Evolutionary conservation across 2,329 filamentous ascomycete species (phyloP), one percentile per base, ranked within the genome.

Genomic region (Westerdykella ornata): DNA sequence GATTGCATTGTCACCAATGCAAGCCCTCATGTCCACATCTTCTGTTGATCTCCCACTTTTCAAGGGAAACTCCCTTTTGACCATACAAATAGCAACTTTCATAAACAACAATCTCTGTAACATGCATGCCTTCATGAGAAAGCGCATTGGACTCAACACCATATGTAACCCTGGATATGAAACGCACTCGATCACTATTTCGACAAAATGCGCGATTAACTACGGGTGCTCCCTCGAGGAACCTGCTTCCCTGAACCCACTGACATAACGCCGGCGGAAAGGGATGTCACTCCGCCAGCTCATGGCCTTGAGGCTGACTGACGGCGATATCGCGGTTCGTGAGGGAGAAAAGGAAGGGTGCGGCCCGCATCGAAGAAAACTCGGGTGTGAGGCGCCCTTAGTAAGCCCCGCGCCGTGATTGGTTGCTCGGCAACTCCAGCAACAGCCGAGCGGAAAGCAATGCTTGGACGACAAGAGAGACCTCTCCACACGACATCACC

Each of bases 141-240:
- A n/a, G n/a, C n/a, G n/a, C 30, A 5, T 4, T 32, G 30, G 4
- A n/a, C 30, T 15, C 16, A 3, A 15, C 7, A 22, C 34, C 33
- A 47, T 43, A 65, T 73, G 69, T 73, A 51, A 67, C 70, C 69
- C 70, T 73, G 71, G 49, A 74, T 72, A 73, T 74, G 71, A 74
- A 74, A 71, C 71, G 63, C 70, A 70, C 63, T 60, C 50, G 62
- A 62, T 60, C 65, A 68, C 57, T 50, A 54, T 43, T 49, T 46
- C 46, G 59, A 65, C 59, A 53, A 60, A 63, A 68, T 69, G 69
- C 62, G 71, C 67, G 71, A 74, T 74, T 74, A 74, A 74, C 70
- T 68, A 73, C 71, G 68, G 69, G 69, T 65, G 45, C 49, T 72
- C 63, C 59, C 58, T 73, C 70, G 68, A 51, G 64, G 63, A 70